Evolutionary conservation across 73 alveolate species (phyloP).

Genomic region (Tetrahymena thermophila): DNA sequence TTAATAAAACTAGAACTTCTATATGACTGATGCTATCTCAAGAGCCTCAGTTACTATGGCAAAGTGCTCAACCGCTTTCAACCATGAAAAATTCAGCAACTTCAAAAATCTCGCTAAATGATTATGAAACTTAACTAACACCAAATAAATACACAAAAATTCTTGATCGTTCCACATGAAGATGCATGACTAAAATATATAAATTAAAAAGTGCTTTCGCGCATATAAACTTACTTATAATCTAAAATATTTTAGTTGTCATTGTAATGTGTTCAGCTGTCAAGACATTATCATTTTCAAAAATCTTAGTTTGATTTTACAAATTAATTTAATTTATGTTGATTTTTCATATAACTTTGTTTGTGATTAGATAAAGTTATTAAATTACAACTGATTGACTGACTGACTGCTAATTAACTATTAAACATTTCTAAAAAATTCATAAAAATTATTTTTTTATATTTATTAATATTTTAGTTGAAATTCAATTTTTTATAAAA

Average conservation of each 20-base stretch:
- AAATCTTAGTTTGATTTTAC: not conserved
- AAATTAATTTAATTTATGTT: not conserved
- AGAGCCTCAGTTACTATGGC: conserved; percentile 80
- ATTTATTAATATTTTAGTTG: no score
- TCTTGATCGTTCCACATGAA: not conserved
- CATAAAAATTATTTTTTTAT: no score
- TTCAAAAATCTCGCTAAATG: not conserved
- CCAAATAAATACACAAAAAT: not conserved
- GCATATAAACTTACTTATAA: not conserved
- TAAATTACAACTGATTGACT: not conserved
- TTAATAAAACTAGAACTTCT: conserved; percentile 59
- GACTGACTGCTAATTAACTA: not conserved
- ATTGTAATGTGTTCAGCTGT: not conserved
- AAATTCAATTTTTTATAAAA: no score
- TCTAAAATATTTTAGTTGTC: not conserved
- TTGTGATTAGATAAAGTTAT: not conserved
- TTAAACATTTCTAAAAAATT: no score
- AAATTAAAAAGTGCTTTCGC: not conserved
- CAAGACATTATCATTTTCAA: not conserved
- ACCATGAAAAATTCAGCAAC: conserved; percentile 44
- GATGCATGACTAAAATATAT: not conserved
- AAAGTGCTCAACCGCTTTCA: conserved; percentile 67
- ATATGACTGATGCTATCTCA: conserved; percentile 83
- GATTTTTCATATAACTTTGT: not conserved
- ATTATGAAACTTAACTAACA: not conserved